phyloP scores from a whole-genome alignment of 1,139 yeast genomes.

The Geotrichum citri-aurantii region DNA sequence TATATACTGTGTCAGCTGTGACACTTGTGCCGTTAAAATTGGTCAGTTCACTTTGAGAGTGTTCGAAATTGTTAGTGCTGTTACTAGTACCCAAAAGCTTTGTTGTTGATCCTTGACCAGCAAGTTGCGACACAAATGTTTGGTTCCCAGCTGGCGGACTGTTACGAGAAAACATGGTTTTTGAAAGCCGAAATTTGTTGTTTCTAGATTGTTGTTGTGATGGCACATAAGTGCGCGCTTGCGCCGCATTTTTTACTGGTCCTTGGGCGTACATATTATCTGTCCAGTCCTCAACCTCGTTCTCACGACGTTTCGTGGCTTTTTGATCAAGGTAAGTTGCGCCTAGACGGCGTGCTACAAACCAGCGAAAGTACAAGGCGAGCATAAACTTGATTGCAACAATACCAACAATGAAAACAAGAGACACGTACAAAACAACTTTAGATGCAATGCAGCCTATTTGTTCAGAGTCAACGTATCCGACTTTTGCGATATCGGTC shows the following conservation, averaged over 20 bases:
- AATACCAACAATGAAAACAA: constrained; percentile 66
- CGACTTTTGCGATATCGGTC: constrained; percentile 72
- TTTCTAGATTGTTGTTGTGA: background rate
- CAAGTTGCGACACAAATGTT: constrained; percentile 1
- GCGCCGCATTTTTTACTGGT: constrained; percentile 40
- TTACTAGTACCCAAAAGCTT: background rate
- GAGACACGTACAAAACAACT: constrained; percentile 60
- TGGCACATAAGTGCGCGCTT: background rate
- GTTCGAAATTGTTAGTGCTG: background rate
- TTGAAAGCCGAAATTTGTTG: background rate
- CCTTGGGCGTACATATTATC: constrained; percentile 49
- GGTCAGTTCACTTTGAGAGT: background rate
- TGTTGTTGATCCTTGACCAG: background rate
- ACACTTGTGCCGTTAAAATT: background rate
- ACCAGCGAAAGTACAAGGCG: constrained; percentile 82
- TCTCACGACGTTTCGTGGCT: constrained; percentile 47
- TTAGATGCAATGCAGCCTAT: constrained; percentile 80
- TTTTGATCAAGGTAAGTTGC: constrained; percentile 56
- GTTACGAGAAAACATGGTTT: background rate
- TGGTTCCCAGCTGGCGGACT: background rate
- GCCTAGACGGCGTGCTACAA: constrained; percentile 52
- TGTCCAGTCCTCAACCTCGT: constrained; percentile 75
- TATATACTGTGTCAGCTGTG: background rate
- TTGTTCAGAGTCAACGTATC: constrained; percentile 71
- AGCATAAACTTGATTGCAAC: constrained; percentile 62